Evolutionary conservation across 352 stramenopile genomes (phyloP).

Genomic region (Pythium insidiosum): DNA sequence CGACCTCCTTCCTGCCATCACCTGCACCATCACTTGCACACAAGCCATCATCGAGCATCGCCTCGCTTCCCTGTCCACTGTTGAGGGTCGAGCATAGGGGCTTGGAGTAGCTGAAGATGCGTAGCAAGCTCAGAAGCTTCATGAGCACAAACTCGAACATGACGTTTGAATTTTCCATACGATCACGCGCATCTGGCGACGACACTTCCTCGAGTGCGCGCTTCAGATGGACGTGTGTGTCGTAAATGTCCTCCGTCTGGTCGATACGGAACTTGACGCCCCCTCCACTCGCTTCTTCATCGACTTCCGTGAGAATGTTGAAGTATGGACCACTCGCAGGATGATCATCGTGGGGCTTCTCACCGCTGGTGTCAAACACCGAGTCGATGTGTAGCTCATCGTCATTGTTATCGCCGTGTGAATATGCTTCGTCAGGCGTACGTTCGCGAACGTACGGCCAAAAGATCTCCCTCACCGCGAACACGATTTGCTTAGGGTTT

Average conservation of each 20-base stretch:
- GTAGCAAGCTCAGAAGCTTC: conserved; percentile 61
- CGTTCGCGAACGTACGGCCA: conserved; percentile 54
- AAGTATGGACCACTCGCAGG: conserved; percentile 32
- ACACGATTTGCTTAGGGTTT: conserved; percentile 55
- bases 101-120: conserved; percentile 68
- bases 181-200: conserved; percentile 56
- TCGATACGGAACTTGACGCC: conserved; percentile 71
- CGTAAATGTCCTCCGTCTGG: conserved; percentile 42
- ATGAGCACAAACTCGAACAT: conserved; percentile 70
- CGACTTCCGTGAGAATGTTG: conserved; percentile 61
- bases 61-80: too few relatives aligned
- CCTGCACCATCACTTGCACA: too few relatives aligned
- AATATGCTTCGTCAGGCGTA: not conserved
- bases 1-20: too few relatives aligned
- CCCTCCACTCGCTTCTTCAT: conserved; percentile 46
- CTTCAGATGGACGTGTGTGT: conserved; percentile 65
- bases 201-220: conserved; percentile 51
- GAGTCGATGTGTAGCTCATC: conserved; percentile 1
- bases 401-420: conserved; percentile 3
- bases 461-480: conserved; percentile 64
- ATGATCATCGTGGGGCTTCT: conserved; percentile 3
- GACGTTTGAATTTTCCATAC: conserved; percentile 75
- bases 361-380: not conserved
- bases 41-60: too few relatives aligned
- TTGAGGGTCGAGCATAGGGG: too few relatives aligned